These are phyloP conservation scores for Phytophthora multivora DNA, from an alignment of 352 stramenopile genomes.

Conservation along the genomic window DNA sequence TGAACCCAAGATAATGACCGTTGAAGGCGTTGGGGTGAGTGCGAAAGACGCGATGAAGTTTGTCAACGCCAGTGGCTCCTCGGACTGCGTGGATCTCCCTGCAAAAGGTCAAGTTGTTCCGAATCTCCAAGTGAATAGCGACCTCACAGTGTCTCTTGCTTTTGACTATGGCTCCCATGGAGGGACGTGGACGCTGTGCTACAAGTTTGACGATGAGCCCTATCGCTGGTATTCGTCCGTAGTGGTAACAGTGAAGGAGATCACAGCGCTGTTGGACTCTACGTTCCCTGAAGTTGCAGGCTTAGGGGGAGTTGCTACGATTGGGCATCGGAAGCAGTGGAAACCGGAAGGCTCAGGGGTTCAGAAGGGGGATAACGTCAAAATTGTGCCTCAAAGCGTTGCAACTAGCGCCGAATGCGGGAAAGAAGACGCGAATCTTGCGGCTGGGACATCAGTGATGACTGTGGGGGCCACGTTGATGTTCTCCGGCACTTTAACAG, in stretches of 20 bases:
- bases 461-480: conserved; percentile 26
- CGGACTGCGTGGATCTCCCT: conserved; percentile 45
- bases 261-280: conserved; percentile 51
- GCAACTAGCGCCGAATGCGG: conserved; percentile 55
- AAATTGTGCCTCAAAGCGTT: conserved; percentile 63
- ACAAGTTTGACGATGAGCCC: conserved; percentile 64
- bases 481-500: conserved; percentile 48
- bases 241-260: conserved; percentile 52
- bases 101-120: conserved; percentile 41
- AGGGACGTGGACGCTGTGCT: conserved; percentile 58
- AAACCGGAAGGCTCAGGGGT: conserved; percentile 53
- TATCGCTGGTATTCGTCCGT: conserved; percentile 54
- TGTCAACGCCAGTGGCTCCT: conserved; percentile 31
- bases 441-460: conserved; percentile 43
- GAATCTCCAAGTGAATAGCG: conserved; percentile 42
- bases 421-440: conserved; percentile 38
- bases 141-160: conserved; percentile 52
- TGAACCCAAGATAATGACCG: conserved; percentile 59
- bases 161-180: conserved; percentile 61
- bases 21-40: conserved; percentile 60
- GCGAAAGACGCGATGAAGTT: conserved; percentile 62
- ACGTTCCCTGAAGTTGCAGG: conserved; percentile 29
- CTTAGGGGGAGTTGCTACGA: conserved; percentile 47
- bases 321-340: conserved; percentile 58
- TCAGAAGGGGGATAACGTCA: conserved; percentile 43